A percentile compares a stretch with the other conserved stretches of the same genome.
Conservation (phyloP, 2,329 filamentous ascomycete species). For the Ambrosiella cleistominuta region DNA sequence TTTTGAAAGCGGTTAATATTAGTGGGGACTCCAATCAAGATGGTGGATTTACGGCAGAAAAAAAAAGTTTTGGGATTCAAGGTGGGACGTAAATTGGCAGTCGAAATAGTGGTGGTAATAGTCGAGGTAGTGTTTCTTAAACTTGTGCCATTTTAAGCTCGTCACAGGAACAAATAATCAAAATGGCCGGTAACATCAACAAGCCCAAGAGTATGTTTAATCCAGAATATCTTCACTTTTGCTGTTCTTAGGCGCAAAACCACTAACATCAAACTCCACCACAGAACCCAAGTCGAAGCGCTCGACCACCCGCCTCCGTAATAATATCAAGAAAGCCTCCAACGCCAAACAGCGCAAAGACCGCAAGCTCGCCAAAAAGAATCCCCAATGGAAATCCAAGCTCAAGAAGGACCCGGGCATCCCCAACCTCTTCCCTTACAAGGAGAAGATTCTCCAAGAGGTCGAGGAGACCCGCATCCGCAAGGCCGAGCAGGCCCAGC, state of each 20-base stretch:
- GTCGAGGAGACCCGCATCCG: constrained; percentile 73
- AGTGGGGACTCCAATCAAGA: no score
- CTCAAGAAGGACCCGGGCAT: constrained; percentile 97
- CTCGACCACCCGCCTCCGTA: constrained; percentile 67
- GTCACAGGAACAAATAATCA: constrained; percentile 9
- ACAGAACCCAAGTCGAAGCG: constrained; percentile 91
- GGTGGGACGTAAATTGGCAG: constrained; percentile 5
- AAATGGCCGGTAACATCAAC: constrained; percentile 36
- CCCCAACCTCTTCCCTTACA: constrained; percentile 93
- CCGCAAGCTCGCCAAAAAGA: constrained; percentile 82
- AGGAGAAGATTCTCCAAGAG: constrained; percentile 84
- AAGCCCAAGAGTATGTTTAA: constrained; percentile 34
- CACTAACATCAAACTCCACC: not conserved
- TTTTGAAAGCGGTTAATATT: no score
- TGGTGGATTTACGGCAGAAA: constrained; percentile 3
- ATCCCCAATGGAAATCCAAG: constrained; percentile 88
- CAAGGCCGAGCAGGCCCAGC: constrained; percentile 64
- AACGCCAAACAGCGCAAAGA: constrained; percentile 79
- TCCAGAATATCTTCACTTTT: not conserved
- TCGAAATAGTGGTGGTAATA: constrained; percentile 1
- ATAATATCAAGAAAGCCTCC: constrained; percentile 92
- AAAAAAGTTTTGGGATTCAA: constrained; percentile 8
- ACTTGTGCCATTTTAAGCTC: not conserved
- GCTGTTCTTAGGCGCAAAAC: not conserved
- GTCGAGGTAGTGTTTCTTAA: not conserved